These are phyloP conservation scores for Mollisiaceae sp. DNA, from an alignment of 2,329 filamentous ascomycete species.

Conservation along the genomic window DNA sequence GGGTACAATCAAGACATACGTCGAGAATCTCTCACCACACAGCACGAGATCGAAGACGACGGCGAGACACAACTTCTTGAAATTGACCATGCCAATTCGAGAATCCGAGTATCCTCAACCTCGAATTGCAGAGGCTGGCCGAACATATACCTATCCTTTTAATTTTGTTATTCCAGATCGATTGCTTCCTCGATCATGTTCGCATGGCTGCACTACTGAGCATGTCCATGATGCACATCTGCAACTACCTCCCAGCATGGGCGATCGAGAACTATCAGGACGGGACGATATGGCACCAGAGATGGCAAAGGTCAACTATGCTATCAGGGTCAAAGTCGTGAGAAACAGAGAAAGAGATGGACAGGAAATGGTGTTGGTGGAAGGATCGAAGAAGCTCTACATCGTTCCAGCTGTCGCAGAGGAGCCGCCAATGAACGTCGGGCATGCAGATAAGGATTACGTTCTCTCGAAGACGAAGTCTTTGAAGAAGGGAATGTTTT, in stretches of 20 bases:
- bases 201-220: slow-evolving; percentile 31
- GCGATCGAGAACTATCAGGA: slow-evolving; percentile 30
- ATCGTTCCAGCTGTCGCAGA: slow-evolving; percentile 39
- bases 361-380: slow-evolving; percentile 33
- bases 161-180: slow-evolving; percentile 43
- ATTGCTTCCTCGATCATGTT: slow-evolving; percentile 40
- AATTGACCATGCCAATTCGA: slow-evolving; percentile 42
- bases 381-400: slow-evolving; percentile 35
- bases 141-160: slow-evolving; percentile 40
- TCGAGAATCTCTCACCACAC: slow-evolving; percentile 39
- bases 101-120: slow-evolving; percentile 39
- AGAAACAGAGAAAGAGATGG: slow-evolving; percentile 31
- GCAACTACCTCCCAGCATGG: slow-evolving; percentile 41
- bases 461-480: slow-evolving; percentile 38
- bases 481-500: slow-evolving; percentile 42
- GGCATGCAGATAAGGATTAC: slow-evolving; percentile 32
- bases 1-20: slow-evolving; percentile 37
- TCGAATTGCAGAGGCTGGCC: slow-evolving; percentile 39
- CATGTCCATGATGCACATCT: slow-evolving; percentile 42
- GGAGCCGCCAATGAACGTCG: slow-evolving; percentile 40
- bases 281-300: slow-evolving; percentile 41
- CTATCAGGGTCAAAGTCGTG: slow-evolving; percentile 39
- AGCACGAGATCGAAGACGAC: slow-evolving; percentile 32
- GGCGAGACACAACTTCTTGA: slow-evolving; percentile 42
- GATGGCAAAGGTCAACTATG: slow-evolving; percentile 40